Percentiles rank a stretch among this genome's conserved stretches.
phyloP scores from a whole-genome alignment of 192 early-diverging fungal species.

The Gryganskiella cystojenkinii region DNA sequence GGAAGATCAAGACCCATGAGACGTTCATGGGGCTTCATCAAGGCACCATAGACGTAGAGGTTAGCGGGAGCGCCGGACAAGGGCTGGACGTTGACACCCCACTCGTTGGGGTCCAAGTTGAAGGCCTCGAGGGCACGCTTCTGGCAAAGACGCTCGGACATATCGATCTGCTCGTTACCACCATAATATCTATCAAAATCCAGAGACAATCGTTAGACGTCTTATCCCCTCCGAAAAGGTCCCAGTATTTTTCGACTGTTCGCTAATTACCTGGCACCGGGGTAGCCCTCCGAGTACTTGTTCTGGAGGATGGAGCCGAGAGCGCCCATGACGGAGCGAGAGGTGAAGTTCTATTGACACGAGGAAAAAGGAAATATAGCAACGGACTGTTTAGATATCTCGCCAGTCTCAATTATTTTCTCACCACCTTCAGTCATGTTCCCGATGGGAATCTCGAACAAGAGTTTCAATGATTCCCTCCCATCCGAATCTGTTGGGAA shows the following conservation, averaged over 20 bases:
- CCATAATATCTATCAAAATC: slow-evolving; percentile 86
- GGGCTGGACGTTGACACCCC: slow-evolving; percentile 99
- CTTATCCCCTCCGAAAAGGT: neutral
- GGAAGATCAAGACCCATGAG: slow-evolving; percentile 98
- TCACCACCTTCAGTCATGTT: too few species aligned
- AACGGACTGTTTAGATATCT: neutral
- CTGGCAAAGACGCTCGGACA: slow-evolving; percentile 94
- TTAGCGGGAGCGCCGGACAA: slow-evolving; percentile 98
- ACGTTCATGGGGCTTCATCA: slow-evolving; percentile 97
- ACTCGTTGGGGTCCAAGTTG: slow-evolving; percentile 79
- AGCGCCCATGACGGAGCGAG: slow-evolving; percentile 93
- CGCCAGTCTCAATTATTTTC: too few species aligned
- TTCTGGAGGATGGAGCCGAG: slow-evolving; percentile 99
- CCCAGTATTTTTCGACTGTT: neutral
- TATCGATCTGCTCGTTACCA: slow-evolving; percentile 98
- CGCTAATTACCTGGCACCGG: slow-evolving; percentile 76
- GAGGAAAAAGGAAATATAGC: neutral
- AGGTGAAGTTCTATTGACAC: slow-evolving; percentile 90
- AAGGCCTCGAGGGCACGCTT: slow-evolving; percentile 96
- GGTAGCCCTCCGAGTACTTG: slow-evolving; percentile 99
- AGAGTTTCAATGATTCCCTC: neutral
- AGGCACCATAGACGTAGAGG: slow-evolving; percentile 94
- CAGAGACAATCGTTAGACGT: neutral
- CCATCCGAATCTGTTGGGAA: neutral
- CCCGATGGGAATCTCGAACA: too few species aligned